Evolutionary conservation across 371 early-diverging fungal genomes (phyloP), one percentile per base, ranked within the genome.

Genomic region (Actinomortierella ambigua): DNA sequence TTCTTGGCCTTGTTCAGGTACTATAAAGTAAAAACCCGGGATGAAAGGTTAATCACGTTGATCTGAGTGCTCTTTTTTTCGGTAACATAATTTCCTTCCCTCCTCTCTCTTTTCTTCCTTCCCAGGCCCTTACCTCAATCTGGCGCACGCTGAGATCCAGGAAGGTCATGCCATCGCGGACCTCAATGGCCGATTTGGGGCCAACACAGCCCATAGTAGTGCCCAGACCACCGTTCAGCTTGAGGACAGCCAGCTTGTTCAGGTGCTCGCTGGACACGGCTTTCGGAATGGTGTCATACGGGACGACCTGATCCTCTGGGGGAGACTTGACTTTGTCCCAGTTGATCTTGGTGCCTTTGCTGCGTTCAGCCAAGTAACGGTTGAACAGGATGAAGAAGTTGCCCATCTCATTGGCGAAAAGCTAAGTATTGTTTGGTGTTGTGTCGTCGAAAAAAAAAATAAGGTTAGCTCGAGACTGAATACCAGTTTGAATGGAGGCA

Each of bases 191-290:
- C 77, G 91, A 91, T 82, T 99, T 99, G 58, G 99, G 99, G n/a
- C 99, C 99, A 59, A 96, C 94, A 75, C 98, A 98, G 29, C 99
- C 99, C 99, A 99, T 99, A 50, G 99, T 97, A 26, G 99, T 99
- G 59, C 99, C 99, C 39, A 99, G 89, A 61, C 99, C 99, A 77
- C 99, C 99, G 75, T 99, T 99, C 53, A 99, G 87, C 84, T 99
- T 99, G 50, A 99, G 83, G 7, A 99, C 98, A 50, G 98, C 99
- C 13, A 99, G 86, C 78, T 99, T 99, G 63, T 81, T 81, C 20
- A 99, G 85, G 28, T 76, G 57, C 51, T 90, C 86, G 52, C 79
- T 68, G 14, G 82, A 77, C 18, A 77, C 68, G 47, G 76, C 75
- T 59, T 81, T 76, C 50, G 85, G 77, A 39, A 97, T 82, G 40